phyloP scores from a whole-genome alignment of 306 rosid genomes.

The Mucuna pruriens region DNA sequence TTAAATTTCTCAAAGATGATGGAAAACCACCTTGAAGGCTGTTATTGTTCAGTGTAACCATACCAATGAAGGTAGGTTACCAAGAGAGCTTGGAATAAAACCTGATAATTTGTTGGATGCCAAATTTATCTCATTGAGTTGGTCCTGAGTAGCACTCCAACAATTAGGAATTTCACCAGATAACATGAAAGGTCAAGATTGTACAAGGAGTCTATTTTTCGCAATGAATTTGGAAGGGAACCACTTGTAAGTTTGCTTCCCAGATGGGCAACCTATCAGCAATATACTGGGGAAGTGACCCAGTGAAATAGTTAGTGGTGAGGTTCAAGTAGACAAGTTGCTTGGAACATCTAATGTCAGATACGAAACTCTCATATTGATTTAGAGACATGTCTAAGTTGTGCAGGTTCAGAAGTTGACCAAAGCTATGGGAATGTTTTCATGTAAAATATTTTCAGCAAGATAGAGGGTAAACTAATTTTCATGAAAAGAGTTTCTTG shows the following conservation, averaged over 20 bases:
- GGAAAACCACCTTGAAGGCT: constrained; percentile 10
- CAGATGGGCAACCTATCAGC: constrained; percentile 18
- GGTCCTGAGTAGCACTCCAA: neutral
- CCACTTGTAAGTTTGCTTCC: constrained; percentile 3
- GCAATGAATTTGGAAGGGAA: constrained; percentile 13
- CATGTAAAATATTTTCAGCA: constrained; percentile 22
- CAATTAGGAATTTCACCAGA: constrained; percentile 27
- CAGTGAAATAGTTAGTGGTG: constrained; percentile 11
- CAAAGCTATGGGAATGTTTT: neutral
- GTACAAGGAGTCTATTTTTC: constrained; percentile 7
- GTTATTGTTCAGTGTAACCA: constrained; percentile 37
- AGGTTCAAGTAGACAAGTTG: constrained; percentile 1
- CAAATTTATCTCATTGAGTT: neutral
- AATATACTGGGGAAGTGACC: constrained; percentile 12
- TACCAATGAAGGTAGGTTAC: neutral
- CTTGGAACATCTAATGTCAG: constrained; percentile 8
- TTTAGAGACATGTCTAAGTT: constrained; percentile 1
- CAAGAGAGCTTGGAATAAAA: neutral
- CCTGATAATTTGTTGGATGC: constrained; percentile 18
- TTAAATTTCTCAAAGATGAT: neutral
- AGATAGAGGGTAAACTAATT: neutral
- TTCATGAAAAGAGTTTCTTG: constrained; percentile 2
- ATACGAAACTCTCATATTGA: neutral
- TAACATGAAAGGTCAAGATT: constrained; percentile 37
- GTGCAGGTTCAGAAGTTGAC: neutral